Percentiles rank a stretch among this genome's conserved stretches.
These are phyloP conservation scores for Misopates orontium DNA, from an alignment of 257 asterid genomes.

Conservation along the genomic window DNA sequence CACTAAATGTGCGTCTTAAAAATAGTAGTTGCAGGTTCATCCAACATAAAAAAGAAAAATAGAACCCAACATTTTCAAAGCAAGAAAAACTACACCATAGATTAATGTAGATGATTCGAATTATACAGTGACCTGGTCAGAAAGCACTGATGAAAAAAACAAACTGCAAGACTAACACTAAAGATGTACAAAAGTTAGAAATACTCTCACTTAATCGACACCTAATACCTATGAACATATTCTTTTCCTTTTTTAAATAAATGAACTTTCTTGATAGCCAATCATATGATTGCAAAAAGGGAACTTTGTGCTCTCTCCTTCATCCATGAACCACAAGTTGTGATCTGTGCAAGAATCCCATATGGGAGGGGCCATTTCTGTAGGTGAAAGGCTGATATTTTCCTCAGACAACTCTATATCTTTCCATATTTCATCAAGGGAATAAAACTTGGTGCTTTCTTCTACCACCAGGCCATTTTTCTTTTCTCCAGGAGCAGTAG, in stretches of 20 bases:
- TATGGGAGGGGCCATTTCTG: conserved; percentile 43
- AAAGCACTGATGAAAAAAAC: no score
- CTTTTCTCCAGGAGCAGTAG: conserved; percentile 19
- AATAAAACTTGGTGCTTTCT: conserved; percentile 39
- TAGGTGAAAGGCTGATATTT: conserved; percentile 31
- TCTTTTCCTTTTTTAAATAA: conserved; percentile 20
- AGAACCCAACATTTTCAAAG: no score
- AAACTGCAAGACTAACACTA: not conserved
- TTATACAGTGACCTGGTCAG: no score
- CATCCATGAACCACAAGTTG: conserved; percentile 53
- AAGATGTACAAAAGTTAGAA: conserved; percentile 31
- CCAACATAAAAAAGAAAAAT: no score
- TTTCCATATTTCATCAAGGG: conserved; percentile 91
- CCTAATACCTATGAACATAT: conserved; percentile 34
- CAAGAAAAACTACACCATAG: no score
- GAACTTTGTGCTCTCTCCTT: conserved; percentile 34
- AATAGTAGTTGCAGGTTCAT: no score
- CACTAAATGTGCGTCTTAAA: no score
- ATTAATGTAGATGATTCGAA: no score
- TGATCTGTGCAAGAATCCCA: conserved; percentile 61
- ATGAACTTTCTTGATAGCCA: conserved; percentile 29
- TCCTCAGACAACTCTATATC: conserved; percentile 65
- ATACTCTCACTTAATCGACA: no score
- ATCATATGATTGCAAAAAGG: conserved; percentile 36
- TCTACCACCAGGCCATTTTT: conserved; percentile 31